A percentile compares a stretch with the other conserved stretches of the same genome.
These are phyloP conservation scores for Striga asiatica DNA, from an alignment of 257 asterid genomes.

Conservation along the genomic window DNA sequence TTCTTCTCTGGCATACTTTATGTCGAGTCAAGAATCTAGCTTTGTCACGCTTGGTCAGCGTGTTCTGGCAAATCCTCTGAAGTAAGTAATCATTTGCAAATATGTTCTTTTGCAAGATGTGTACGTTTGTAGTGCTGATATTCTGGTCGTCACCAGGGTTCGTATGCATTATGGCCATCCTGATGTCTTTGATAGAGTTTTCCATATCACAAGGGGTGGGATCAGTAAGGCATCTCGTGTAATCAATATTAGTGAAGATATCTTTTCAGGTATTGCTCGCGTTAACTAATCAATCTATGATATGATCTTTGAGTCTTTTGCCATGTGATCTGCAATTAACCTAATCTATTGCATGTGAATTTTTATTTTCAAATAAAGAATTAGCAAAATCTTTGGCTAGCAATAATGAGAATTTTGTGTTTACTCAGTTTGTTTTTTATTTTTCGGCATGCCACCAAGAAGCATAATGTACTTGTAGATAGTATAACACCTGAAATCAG, in stretches of 20 bases:
- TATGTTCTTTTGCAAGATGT: slow-evolving; percentile 15
- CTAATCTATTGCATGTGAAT: slow-evolving; percentile 1
- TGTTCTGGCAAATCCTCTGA: slow-evolving; percentile 83
- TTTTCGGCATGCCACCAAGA: not conserved
- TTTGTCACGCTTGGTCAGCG: slow-evolving; percentile 99
- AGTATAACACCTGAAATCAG: not conserved
- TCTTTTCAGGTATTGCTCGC: slow-evolving; percentile 56
- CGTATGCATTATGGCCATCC: slow-evolving; percentile 99
- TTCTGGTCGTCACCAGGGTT: slow-evolving; percentile 43
- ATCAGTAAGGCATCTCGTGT: slow-evolving; percentile 97
- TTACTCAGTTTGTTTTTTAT: not conserved
- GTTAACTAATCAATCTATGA: not conserved
- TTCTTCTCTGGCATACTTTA: slow-evolving; percentile 91
- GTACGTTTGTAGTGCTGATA: slow-evolving; percentile 10
- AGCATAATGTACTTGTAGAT: not conserved
- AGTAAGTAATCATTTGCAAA: slow-evolving; percentile 43
- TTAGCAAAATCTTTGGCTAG: not conserved
- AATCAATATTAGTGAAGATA: slow-evolving; percentile 94
- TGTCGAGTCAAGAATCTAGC: slow-evolving; percentile 95
- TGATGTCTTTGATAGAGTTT: slow-evolving; percentile 93
- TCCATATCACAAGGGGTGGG: slow-evolving; percentile 96
- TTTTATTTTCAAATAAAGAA: not conserved
- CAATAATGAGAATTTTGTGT: not conserved
- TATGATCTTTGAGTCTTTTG: slow-evolving; percentile 2
- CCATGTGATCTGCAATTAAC: not conserved